Evolutionary conservation across 2,329 filamentous ascomycete genomes (phyloP).

Genomic region (Daldinia eschscholtzii): DNA sequence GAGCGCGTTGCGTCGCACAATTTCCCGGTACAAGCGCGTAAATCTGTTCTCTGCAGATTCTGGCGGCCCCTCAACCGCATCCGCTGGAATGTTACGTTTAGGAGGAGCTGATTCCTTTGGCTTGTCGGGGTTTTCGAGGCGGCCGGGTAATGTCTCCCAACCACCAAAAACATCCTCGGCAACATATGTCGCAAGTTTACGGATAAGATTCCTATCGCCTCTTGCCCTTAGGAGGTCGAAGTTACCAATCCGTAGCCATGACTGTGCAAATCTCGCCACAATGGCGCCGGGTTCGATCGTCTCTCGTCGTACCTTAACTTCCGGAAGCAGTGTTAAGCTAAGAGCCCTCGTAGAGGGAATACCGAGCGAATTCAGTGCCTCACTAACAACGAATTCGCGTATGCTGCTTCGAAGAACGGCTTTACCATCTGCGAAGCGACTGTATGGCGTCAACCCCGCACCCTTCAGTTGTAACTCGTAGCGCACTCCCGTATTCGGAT

Average conservation of each 20-base stretch:
- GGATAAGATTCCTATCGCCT: slow-evolving; percentile 80
- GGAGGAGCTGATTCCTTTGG: slow-evolving; percentile 61
- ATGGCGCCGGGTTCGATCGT: slow-evolving; percentile 90
- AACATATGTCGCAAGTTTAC: slow-evolving; percentile 82
- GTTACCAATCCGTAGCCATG: slow-evolving; percentile 92
- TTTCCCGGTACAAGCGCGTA: slow-evolving; percentile 85
- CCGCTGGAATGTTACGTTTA: slow-evolving; percentile 65
- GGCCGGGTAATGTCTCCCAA: slow-evolving; percentile 84
- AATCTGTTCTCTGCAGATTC: slow-evolving; percentile 87
- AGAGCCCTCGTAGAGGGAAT: slow-evolving; percentile 91
- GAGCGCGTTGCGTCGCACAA: slow-evolving; percentile 84
- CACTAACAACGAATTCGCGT: slow-evolving; percentile 92
- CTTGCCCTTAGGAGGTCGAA: slow-evolving; percentile 92
- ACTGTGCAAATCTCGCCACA: slow-evolving; percentile 89
- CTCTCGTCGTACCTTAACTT: slow-evolving; percentile 81
- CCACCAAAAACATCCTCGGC: slow-evolving; percentile 89
- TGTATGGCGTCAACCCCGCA: slow-evolving; percentile 93
- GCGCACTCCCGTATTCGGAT: slow-evolving; percentile 74
- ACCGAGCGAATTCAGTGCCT: slow-evolving; percentile 84
- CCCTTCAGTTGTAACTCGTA: slow-evolving; percentile 97
- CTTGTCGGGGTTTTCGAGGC: slow-evolving; percentile 65
- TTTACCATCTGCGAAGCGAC: slow-evolving; percentile 94
- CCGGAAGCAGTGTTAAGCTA: slow-evolving; percentile 81
- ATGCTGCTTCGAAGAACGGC: slow-evolving; percentile 94
- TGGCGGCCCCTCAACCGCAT: slow-evolving; percentile 74